phyloP scores from a whole-genome alignment of 148 eudicot genomes.

The Dianthus caryophyllus region DNA sequence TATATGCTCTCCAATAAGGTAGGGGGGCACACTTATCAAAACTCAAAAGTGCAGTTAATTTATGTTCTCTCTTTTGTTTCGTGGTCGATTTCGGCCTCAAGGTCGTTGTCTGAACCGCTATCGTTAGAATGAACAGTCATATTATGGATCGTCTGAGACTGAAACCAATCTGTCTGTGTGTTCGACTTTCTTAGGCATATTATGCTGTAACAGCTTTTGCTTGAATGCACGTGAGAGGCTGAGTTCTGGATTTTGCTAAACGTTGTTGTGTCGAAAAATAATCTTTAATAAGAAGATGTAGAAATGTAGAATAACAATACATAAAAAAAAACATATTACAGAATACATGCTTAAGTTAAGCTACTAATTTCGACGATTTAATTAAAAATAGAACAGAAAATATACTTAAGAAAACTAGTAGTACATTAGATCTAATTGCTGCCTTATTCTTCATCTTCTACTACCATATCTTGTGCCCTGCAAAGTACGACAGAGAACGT shows the following conservation, averaged over 20 bases:
- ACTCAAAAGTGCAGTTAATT: conserved; percentile 19
- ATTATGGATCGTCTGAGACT: neutral
- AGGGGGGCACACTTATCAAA: conserved; percentile 18
- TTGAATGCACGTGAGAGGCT: neutral
- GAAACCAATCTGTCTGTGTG: neutral
- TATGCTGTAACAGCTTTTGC: neutral
- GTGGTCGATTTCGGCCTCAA: neutral
- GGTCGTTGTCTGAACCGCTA: neutral
- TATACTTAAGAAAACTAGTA: conserved; percentile 22
- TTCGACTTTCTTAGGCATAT: neutral
- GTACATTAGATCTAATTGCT: conserved; percentile 18
- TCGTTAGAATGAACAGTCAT: neutral
- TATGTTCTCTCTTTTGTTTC: conserved; percentile 19
- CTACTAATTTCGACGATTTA: conserved; percentile 6
- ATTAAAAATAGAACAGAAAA: conserved; percentile 16
- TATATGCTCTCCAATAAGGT: conserved; percentile 23
- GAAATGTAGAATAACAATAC: conserved; percentile 16
- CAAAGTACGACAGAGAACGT: conserved; percentile 1
- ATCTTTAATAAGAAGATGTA: neutral
- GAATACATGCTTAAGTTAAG: conserved; percentile 26
- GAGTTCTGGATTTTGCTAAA: neutral
- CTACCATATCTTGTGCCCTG: conserved; percentile 11
- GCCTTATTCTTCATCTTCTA: conserved; percentile 24
- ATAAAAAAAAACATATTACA: conserved; percentile 17
- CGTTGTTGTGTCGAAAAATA: no score